Base-by-base conservation (phyloP, 768 basidiomycete genomes). In the Xanthoconium purpureum region DNA sequence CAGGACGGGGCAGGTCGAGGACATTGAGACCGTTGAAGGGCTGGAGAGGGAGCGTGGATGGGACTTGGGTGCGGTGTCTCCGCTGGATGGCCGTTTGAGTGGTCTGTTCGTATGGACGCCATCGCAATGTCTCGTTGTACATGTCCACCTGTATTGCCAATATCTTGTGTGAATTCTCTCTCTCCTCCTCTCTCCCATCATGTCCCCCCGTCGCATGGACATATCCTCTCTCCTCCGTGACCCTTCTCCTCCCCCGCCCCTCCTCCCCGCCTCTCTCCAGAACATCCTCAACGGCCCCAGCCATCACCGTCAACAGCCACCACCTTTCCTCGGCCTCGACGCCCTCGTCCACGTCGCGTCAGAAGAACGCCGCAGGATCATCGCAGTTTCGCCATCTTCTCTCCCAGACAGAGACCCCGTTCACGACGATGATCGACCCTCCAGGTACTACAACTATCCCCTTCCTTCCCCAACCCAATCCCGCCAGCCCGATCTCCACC, bases 81-180 rank as follows among this genome's bases (percentile, higher is more conserved):
- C 74, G 77, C 74, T 77, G 77, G 82, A 65, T 57, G 73, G 29
- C 73, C 77, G 74, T 78, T 88, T 83, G 83, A 3, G 7, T 80
- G 80, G 83, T 75, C 71, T 63, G 54, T 78, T 79, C 79, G 73
- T 68, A 24, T 89, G 88, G 85, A 80, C 76, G 69, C 66, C 75
- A 79, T 80, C 87, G 90, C 90, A 92, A 91, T 90, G 89, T 91
- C 87, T 84, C 81, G 89, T 90, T 84, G 88, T 88, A 91, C 86
- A 91, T 73, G 13, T 9, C 7, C 32, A 35, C 3, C 8, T 39
- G 51, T 44, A 61, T 35, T 47, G 24, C 35, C 20, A 28, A 35
- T 49, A 35, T 8, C 33, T 8, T 51, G 50, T 44, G 46, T 55
- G 51, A 52, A 47, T 18, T 5, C 28, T 0, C 3, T 52, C 13